phyloP scores from a whole-genome alignment of 2,329 filamentous ascomycete genomes.

The Cytospora chrysosperma region DNA sequence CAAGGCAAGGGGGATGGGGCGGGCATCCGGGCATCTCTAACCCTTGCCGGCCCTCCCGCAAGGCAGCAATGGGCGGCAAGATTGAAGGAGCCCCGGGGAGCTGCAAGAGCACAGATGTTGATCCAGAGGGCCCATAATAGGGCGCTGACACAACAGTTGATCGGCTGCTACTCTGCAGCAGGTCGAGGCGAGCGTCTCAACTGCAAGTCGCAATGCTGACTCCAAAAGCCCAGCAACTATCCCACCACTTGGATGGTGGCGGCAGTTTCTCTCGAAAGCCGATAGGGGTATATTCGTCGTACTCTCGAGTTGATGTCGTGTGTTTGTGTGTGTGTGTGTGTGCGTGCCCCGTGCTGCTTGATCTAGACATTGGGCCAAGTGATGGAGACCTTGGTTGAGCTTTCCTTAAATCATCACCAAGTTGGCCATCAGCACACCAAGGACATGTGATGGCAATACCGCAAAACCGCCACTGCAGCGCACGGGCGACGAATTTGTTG shows the following conservation, averaged over 20 bases:
- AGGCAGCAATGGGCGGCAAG: constrained; percentile 1
- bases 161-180: background rate
- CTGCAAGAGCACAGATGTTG: constrained; percentile 13
- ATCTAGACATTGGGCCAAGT: background rate
- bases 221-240: background rate
- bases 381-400: background rate
- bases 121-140: background rate
- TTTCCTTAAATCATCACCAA: background rate
- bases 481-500: background rate
- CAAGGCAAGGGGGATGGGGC: background rate
- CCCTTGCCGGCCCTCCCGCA: background rate
- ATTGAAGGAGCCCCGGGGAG: constrained; percentile 10
- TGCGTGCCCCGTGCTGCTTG: background rate
- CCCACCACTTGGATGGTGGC: background rate
- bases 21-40: background rate
- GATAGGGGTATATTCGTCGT: background rate
- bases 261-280: background rate
- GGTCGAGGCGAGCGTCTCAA: background rate
- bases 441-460: background rate
- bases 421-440: background rate
- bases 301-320: background rate
- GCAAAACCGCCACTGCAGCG: background rate
- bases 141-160: background rate
- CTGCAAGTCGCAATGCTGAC: background rate
- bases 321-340: background rate